Evolutionary conservation across 352 stramenopile species (phyloP).

Genomic region (Pythium monospermum): DNA sequence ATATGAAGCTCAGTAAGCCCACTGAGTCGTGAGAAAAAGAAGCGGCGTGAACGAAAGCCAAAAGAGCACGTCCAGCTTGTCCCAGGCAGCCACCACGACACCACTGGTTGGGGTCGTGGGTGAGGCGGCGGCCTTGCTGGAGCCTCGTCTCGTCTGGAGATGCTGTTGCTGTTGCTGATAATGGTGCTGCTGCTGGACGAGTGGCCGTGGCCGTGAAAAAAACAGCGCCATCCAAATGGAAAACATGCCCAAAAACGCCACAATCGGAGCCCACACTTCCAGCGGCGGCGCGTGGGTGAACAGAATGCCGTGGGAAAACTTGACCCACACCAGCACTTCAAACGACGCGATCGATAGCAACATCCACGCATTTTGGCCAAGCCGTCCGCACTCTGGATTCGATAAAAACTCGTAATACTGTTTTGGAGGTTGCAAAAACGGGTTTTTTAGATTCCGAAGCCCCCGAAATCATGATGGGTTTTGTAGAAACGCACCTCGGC

Average conservation of each 20-base stretch:
- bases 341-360: conserved; percentile 71
- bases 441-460: too few relatives aligned
- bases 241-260: conserved; percentile 63
- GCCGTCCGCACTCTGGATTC: conserved; percentile 66
- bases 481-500: conserved; percentile 74
- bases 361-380: conserved; percentile 85
- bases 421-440: neutral
- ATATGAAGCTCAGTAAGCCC: conserved; percentile 80
- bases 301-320: conserved; percentile 61
- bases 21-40: conserved; percentile 72
- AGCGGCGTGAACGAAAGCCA: conserved; percentile 82
- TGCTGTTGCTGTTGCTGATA: too few relatives aligned
- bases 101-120: conserved; percentile 11
- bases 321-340: conserved; percentile 79
- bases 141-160: neutral
- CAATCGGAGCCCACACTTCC: conserved; percentile 52
- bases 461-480: too few relatives aligned
- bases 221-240: conserved; percentile 75
- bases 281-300: conserved; percentile 52
- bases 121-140: too few relatives aligned
- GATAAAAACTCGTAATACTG: conserved; percentile 86
- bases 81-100: conserved; percentile 38
- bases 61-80: conserved; percentile 79
- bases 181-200: too few relatives aligned
- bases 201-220: conserved; percentile 28